A percentile compares a stretch with the other conserved stretches of the same genome.
These are phyloP conservation scores for Crithidia fasciculata DNA, from an alignment of 208 protist species.

Conservation along the genomic window DNA sequence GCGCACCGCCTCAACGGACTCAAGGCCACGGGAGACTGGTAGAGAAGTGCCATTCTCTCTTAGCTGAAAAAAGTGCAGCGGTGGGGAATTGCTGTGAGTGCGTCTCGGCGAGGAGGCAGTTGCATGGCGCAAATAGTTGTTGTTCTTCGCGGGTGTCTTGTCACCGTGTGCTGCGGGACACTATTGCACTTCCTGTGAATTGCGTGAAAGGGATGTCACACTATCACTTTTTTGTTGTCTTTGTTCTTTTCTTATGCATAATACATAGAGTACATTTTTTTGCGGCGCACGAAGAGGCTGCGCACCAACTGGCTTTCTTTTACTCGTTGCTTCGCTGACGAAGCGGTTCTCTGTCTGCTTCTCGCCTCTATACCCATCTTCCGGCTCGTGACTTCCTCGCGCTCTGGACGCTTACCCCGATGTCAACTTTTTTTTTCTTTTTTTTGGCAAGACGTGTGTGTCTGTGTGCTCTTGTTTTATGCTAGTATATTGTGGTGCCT, in stretches of 20 bases:
- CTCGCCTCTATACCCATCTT: too few species aligned
- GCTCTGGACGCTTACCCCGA: background rate
- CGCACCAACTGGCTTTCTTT: too few species aligned
- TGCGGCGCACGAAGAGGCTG: background rate
- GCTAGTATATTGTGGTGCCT: too few species aligned
- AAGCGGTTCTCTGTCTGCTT: too few species aligned
- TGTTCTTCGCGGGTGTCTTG: background rate
- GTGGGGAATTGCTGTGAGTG: background rate
- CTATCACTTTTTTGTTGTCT: slow-evolving; percentile 1
- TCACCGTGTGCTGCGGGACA: background rate
- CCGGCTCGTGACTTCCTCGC: too few species aligned
- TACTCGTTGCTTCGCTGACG: too few species aligned
- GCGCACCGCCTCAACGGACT: slow-evolving; percentile 40
- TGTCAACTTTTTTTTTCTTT: slow-evolving; percentile 2
- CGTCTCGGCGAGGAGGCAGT: too few species aligned
- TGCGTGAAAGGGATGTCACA: background rate
- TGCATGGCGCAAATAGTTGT: too few species aligned
- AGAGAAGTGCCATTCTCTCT: background rate
- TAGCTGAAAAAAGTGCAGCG: background rate
- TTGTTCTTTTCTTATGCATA: background rate
- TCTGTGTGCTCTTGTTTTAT: too few species aligned
- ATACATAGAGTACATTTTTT: background rate
- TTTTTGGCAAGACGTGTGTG: background rate
- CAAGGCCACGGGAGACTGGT: slow-evolving; percentile 48
- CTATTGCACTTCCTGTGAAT: too few species aligned